A percentile compares a stretch with the other conserved stretches of the same genome.
Evolutionary conservation across 495 filamentous ascomycete species (phyloP).

Genomic region (Aspergillus taichungensis): DNA sequence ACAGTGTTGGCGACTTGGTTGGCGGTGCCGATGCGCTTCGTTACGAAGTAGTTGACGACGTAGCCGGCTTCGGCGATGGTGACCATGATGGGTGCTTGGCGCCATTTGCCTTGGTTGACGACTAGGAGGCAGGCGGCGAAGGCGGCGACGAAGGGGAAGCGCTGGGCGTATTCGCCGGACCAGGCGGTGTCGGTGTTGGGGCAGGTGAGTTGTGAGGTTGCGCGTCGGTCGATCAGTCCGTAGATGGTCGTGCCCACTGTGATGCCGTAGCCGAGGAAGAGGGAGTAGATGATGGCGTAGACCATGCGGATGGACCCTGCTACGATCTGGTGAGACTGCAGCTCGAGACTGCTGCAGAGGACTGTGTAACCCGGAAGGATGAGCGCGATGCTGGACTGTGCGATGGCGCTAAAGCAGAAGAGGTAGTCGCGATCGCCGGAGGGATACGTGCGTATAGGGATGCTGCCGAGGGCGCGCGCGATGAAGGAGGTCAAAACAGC

Average conservation of each 20-base stretch:
- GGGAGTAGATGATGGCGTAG: conserved; percentile 84
- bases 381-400: conserved; percentile 83
- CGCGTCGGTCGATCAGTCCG: conserved; percentile 64
- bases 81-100: conserved; percentile 77
- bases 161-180: conserved; percentile 21
- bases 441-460: conserved; percentile 33
- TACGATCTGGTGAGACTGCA: conserved; percentile 75
- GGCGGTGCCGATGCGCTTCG: conserved; percentile 59
- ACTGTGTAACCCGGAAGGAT: conserved; percentile 83
- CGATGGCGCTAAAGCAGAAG: conserved; percentile 86
- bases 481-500: conserved; percentile 77
- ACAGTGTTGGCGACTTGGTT: conserved; percentile 75
- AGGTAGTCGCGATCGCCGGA: conserved; percentile 38
- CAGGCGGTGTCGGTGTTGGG: conserved; percentile 27
- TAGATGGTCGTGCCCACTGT: conserved; percentile 86
- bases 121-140: conserved; percentile 58
- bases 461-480: conserved; percentile 73
- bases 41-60: conserved; percentile 71
- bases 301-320: conserved; percentile 93
- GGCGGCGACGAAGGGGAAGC: conserved; percentile 40
- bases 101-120: conserved; percentile 85
- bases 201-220: conserved; percentile 63
- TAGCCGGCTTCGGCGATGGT: conserved; percentile 71
- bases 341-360: conserved; percentile 71
- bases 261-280: conserved; percentile 88